Evolutionary conservation across 495 filamentous ascomycete species (phyloP).

Genomic region (Glonium stellatum): DNA sequence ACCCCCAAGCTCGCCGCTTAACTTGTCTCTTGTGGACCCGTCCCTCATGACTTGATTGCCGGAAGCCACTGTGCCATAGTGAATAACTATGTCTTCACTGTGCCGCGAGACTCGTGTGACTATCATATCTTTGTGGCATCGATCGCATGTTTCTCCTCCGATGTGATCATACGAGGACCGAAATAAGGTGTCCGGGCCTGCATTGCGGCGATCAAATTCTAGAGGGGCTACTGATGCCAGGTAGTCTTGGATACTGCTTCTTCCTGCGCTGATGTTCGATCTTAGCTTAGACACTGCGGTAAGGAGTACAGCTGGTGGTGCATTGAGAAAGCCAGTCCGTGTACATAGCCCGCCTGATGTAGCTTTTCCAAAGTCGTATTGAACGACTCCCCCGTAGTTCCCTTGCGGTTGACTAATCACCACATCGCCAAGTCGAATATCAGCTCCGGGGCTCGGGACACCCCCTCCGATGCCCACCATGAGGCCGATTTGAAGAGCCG

Average conservation of each 20-base stretch:
- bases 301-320: neutral
- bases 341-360: neutral
- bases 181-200: neutral
- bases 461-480: conserved; percentile 45
- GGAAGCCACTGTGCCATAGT: conserved; percentile 26
- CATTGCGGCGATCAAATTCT: neutral
- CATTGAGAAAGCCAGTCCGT: neutral
- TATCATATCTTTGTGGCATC: neutral
- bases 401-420: conserved; percentile 29
- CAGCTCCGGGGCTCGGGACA: conserved; percentile 24
- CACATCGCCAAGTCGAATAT: conserved; percentile 28
- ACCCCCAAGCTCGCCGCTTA: conserved; percentile 13
- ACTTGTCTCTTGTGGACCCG: conserved; percentile 7
- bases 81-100: conserved; percentile 13
- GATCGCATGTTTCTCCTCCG: neutral
- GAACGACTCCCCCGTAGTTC: conserved; percentile 26
- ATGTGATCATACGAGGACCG: neutral
- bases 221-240: neutral
- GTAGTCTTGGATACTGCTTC: neutral
- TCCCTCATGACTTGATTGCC: conserved; percentile 23
- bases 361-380: conserved; percentile 9
- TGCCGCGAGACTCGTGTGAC: neutral
- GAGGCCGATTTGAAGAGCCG: conserved; percentile 34
- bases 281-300: neutral
- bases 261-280: neutral